Percentiles rank a stretch among this genome's conserved stretches.
phyloP scores from a whole-genome alignment of 805 yeast genomes.

The Clavispora asparagi region DNA sequence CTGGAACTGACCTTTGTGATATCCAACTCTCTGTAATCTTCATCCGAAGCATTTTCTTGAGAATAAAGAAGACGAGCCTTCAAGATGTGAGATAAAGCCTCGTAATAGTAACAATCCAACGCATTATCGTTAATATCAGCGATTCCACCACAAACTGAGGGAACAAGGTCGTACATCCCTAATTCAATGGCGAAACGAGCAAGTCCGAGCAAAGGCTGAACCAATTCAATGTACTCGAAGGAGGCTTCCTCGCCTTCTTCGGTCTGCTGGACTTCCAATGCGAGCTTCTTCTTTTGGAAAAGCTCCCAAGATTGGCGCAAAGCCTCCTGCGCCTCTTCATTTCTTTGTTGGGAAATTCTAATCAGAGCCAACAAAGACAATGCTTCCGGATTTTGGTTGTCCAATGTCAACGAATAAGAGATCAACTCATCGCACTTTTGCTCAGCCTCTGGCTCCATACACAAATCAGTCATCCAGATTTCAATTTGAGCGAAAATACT shows the following conservation, averaged over 20 bases:
- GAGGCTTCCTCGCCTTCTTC: slow-evolving; percentile 30
- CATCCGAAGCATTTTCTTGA: slow-evolving; percentile 25
- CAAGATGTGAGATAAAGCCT: slow-evolving; percentile 67
- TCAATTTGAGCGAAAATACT: slow-evolving; percentile 85
- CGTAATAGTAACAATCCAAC: slow-evolving; percentile 76
- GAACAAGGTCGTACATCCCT: slow-evolving; percentile 62
- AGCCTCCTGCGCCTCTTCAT: slow-evolving; percentile 67
- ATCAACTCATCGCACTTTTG: slow-evolving; percentile 68
- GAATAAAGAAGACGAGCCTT: slow-evolving; percentile 24
- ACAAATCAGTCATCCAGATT: slow-evolving; percentile 95
- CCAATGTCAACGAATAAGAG: slow-evolving; percentile 55
- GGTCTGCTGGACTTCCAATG: slow-evolving; percentile 39
- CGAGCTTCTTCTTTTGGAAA: slow-evolving; percentile 47
- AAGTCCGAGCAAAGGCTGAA: slow-evolving; percentile 70
- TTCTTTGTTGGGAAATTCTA: slow-evolving; percentile 78
- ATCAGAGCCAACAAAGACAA: slow-evolving; percentile 82
- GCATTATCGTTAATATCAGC: slow-evolving; percentile 82
- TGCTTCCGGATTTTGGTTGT: slow-evolving; percentile 65
- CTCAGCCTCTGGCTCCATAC: slow-evolving; percentile 93
- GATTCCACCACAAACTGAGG: slow-evolving; percentile 57
- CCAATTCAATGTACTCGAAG: slow-evolving; percentile 53
- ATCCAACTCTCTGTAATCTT: slow-evolving; percentile 39
- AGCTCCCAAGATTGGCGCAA: slow-evolving; percentile 67
- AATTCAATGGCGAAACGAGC: slow-evolving; percentile 75
- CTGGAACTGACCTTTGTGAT: slow-evolving; percentile 16